phyloP scores from a whole-genome alignment of 345 rosid genomes.

The Luvunga scandens region DNA sequence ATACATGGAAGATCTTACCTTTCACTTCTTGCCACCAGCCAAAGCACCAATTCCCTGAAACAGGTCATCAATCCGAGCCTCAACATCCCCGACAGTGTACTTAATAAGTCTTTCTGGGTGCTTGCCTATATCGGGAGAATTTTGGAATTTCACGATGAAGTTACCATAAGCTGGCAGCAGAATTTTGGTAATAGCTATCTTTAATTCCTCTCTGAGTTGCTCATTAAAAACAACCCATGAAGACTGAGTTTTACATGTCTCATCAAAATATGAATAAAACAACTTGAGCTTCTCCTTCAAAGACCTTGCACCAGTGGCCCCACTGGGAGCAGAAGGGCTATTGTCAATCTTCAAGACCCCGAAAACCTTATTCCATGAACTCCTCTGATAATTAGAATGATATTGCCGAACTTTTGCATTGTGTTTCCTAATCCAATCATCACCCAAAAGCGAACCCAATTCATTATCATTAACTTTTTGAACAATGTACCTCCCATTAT shows the following conservation, averaged over 20 bases:
- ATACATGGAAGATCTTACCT: constrained; percentile 22
- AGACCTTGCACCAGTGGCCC: constrained; percentile 35
- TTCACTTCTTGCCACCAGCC: constrained; percentile 54
- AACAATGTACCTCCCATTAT: constrained; percentile 78
- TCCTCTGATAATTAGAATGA: constrained; percentile 52
- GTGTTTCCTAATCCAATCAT: constrained; percentile 86
- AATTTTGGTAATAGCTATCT: constrained; percentile 37
- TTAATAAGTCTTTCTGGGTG: constrained; percentile 40
- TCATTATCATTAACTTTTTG: constrained; percentile 82
- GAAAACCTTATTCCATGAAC: constrained; percentile 70
- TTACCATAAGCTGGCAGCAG: constrained; percentile 60
- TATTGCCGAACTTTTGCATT: constrained; percentile 65
- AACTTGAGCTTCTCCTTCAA: constrained; percentile 60
- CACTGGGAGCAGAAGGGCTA: constrained; percentile 31
- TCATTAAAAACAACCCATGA: constrained; percentile 62
- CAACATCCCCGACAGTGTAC: constrained; percentile 52
- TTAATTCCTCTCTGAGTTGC: constrained; percentile 63
- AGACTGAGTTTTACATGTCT: constrained; percentile 51
- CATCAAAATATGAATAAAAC: constrained; percentile 54
- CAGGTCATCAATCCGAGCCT: constrained; percentile 48
- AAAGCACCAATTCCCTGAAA: constrained; percentile 47
- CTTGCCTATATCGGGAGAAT: constrained; percentile 53
- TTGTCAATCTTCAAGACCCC: constrained; percentile 53
- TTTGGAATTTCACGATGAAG: constrained; percentile 56
- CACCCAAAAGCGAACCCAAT: constrained; percentile 66